phyloP scores from a whole-genome alignment of 106 monocot species.

The Vanilla planifolia region DNA sequence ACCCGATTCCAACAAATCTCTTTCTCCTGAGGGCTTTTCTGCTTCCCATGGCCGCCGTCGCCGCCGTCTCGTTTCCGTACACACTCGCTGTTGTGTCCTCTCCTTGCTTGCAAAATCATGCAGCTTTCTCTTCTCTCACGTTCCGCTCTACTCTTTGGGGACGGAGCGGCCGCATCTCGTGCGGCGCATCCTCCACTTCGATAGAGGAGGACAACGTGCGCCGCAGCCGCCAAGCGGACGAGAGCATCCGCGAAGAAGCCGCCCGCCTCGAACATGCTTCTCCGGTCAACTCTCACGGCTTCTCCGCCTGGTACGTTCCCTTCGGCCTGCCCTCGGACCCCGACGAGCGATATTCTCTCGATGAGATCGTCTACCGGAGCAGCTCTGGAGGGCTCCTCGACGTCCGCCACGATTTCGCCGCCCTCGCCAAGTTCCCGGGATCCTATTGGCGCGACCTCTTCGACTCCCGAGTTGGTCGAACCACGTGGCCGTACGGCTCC shows the following conservation, averaged over 20 bases:
- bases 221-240: conserved; percentile 60
- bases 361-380: conserved; percentile 86
- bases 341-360: conserved; percentile 74
- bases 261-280: conserved; percentile 29
- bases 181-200: conserved; percentile 5
- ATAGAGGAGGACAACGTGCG: conserved; percentile 6
- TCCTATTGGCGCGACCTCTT: conserved; percentile 79
- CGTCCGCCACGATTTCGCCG: conserved; percentile 69
- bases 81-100: not conserved
- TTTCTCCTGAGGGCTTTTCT: no score
- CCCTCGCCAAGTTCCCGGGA: conserved; percentile 60
- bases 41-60: conserved; percentile 4
- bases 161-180: not conserved
- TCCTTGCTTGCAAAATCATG: not conserved
- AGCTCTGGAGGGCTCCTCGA: conserved; percentile 81
- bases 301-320: conserved; percentile 70
- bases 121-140: not conserved
- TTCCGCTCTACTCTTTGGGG: not conserved
- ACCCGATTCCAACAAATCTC: no score
- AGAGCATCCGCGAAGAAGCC: conserved; percentile 89
- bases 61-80: not conserved
- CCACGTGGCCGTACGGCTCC: conserved; percentile 92
- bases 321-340: conserved; percentile 17
- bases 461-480: conserved; percentile 76
- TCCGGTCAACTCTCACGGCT: conserved; percentile 20